A percentile compares a stretch with the other conserved stretches of the same genome.
These are phyloP conservation scores for Tribonema minus DNA, from an alignment of 108 stramenopile species.

Conservation along the genomic window DNA sequence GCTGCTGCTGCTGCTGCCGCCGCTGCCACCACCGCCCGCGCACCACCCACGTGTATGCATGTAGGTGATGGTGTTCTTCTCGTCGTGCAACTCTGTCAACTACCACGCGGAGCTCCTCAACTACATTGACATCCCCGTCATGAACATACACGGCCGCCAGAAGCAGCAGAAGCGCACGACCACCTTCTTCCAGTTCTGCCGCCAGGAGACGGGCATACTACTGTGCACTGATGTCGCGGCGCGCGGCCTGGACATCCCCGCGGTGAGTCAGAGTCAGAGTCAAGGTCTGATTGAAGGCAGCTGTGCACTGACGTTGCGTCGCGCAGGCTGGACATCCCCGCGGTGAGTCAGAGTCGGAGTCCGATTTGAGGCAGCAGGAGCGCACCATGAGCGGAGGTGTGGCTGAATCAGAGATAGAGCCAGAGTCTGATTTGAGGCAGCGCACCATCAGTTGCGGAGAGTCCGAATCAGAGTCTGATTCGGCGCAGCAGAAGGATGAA, in stretches of 20 bases:
- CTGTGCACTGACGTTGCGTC: slow-evolving; percentile 98
- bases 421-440: too few relatives aligned
- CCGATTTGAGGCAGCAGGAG: too few relatives aligned
- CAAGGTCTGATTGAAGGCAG: too few relatives aligned
- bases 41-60: too few relatives aligned
- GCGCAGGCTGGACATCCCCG: slow-evolving; percentile 89
- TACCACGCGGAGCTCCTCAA: slow-evolving; percentile 95
- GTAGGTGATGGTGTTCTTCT: slow-evolving; percentile 95
- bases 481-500: too few relatives aligned
- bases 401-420: too few relatives aligned
- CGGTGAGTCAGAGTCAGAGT: slow-evolving; percentile 34
- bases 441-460: too few relatives aligned
- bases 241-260: slow-evolving; percentile 89
- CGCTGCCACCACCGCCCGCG: too few relatives aligned
- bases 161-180: slow-evolving; percentile 98
- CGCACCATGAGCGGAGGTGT: too few relatives aligned
- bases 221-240: slow-evolving; percentile 99
- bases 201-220: slow-evolving; percentile 81
- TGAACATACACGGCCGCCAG: slow-evolving; percentile 97
- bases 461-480: too few relatives aligned
- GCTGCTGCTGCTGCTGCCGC: too few relatives aligned
- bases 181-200: slow-evolving; percentile 98
- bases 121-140: slow-evolving; percentile 92
- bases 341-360: slow-evolving; percentile 34
- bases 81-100: slow-evolving; percentile 97